Percentiles rank a stretch among this genome's conserved stretches.
Evolutionary conservation across 1,139 yeast species (phyloP).

Genomic region (Magnusiomyces tetraspermus): DNA sequence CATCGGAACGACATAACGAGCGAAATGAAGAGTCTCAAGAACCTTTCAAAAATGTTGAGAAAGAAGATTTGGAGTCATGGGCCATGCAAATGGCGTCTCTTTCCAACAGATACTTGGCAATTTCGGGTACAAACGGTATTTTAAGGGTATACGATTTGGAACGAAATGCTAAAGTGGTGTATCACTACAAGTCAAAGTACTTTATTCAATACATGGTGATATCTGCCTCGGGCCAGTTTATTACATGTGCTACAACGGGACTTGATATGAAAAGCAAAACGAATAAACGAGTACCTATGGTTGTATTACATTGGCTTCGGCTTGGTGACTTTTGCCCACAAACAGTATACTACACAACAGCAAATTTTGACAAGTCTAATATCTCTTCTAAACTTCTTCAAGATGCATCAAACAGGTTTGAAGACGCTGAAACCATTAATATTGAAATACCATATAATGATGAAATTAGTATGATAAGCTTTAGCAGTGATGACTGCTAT

Average conservation of each 20-base stretch:
- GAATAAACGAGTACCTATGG: constrained; percentile 60
- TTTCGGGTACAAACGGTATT: constrained; percentile 68
- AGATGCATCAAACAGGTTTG: constrained; percentile 7
- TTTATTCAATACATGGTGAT: constrained; percentile 73
- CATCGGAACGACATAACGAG: too few relatives aligned
- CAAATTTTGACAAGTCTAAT: constrained; percentile 14
- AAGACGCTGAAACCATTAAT: constrained; percentile 46
- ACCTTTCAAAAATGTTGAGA: constrained; percentile 22
- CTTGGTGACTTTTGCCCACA: constrained; percentile 12
- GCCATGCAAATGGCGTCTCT: constrained; percentile 58
- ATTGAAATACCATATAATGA: constrained; percentile 75
- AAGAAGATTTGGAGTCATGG: constrained; percentile 35
- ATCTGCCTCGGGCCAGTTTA: constrained; percentile 50
- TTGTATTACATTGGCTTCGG: constrained; percentile 49
- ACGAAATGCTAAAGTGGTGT: constrained; percentile 51
- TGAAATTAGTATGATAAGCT: constrained; percentile 63
- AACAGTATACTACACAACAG: constrained; percentile 2
- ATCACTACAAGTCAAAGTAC: constrained; percentile 59
- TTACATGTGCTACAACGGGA: constrained; percentile 80
- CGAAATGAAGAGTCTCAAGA: neutral
- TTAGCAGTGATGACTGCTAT: constrained; percentile 62
- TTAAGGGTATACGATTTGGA: constrained; percentile 55
- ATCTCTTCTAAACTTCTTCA: constrained; percentile 10
- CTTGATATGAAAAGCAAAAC: constrained; percentile 58
- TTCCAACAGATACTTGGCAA: constrained; percentile 49